Base-by-base conservation (phyloP, 1,284 basidiomycete genomes). In the Chalciporus sp. region DNA sequence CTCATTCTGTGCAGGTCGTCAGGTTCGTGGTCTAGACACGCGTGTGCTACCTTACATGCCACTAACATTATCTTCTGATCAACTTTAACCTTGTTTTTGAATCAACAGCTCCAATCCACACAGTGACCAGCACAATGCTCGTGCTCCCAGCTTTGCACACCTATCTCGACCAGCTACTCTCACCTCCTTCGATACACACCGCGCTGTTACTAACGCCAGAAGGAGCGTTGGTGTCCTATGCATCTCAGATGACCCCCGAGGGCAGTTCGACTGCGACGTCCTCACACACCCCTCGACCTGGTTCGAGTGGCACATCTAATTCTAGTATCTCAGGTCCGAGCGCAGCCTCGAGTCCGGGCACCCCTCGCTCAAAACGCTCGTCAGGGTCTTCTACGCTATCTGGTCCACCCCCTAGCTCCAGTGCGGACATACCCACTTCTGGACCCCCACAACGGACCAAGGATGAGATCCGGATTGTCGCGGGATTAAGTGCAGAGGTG, bases 391-490 rank as follows among this genome's bases (percentile, higher is more conserved):
- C 40, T 45, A 54, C 54, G 27, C 52, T 57, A 80, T 76, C 58
- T 78, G 81, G 9, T 74, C 62, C 81, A 5, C 59, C 59, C 28
- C 42, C 61, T 2, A 41, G 49, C 17, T 17, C 51, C 10, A 55
- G 56, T 28, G 4, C 5, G 26, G 67, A 62, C 31, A 40, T 45
- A 17, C 43, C 35, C n/a, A 16, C 16, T 17, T 20, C 53, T 17
- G 55, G 44, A 20, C 48, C 47, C 28, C 75, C 76, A 17, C 75
- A 68, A 29, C 74, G 80, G 52, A 69, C 82, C 33, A 90, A 90
- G 70, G 89, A 91, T 63, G 82, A 87, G 54, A 77, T 90, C 46
- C 81, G 85, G 51, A 78, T 90, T 31, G 72, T 86, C 28, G 86
- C 86, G 11, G 89, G 88, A 16, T 70, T 91, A 12, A 81, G 82